Percentiles rank a stretch among this genome's conserved stretches.
Conservation (phyloP, 345 rosid genomes). For the Brassica rapa region DNA sequence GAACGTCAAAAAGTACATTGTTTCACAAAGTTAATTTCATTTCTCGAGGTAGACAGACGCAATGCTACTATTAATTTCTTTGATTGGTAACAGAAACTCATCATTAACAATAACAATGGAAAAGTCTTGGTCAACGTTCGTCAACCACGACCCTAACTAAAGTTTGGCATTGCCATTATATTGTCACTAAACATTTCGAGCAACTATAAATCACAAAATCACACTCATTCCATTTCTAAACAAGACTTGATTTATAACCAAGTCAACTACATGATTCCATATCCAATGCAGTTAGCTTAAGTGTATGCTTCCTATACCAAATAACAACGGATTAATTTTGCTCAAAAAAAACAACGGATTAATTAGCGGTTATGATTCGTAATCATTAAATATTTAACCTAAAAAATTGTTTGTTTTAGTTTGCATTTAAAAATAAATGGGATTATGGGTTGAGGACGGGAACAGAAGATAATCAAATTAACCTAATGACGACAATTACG, state of each 20-base stretch:
- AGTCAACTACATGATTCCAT: slow-evolving; percentile 21
- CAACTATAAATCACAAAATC: not conserved
- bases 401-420: not conserved
- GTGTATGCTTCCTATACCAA: slow-evolving; percentile 3
- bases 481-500: slow-evolving; percentile 34
- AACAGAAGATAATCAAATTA: slow-evolving; percentile 21
- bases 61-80: slow-evolving; percentile 29
- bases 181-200: not conserved
- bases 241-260: slow-evolving; percentile 11
- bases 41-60: slow-evolving; percentile 36
- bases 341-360: not conserved
- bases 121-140: slow-evolving; percentile 25
- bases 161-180: not conserved
- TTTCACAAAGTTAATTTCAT: slow-evolving; percentile 31
- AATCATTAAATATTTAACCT: not conserved
- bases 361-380: slow-evolving; percentile 3
- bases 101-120: slow-evolving; percentile 34
- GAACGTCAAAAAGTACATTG: slow-evolving; percentile 36
- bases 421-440: slow-evolving; percentile 6
- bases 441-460: slow-evolving; percentile 30
- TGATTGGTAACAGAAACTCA: slow-evolving; percentile 39
- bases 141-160: slow-evolving; percentile 11
- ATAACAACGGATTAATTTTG: not conserved
- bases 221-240: not conserved
- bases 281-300: slow-evolving; percentile 20